phyloP scores from a whole-genome alignment of 257 asterid genomes.

The Solanum raphanifolium region DNA sequence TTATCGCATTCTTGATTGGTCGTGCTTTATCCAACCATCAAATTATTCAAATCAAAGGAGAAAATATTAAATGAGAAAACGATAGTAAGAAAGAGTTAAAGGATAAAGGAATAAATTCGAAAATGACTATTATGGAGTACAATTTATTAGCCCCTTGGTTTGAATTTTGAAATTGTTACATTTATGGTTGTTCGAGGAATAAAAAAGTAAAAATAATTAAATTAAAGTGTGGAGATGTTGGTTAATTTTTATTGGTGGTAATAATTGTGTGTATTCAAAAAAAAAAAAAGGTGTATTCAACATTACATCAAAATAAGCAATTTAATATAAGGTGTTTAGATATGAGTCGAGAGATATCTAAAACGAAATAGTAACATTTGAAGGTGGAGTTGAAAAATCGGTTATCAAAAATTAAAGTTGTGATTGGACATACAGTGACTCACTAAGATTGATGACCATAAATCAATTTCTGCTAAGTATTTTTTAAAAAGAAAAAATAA shows the following conservation, averaged over 20 bases:
- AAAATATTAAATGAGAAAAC: background rate
- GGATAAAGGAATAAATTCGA: background rate
- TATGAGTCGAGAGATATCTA: too few species aligned
- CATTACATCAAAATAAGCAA: background rate
- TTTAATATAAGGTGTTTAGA: background rate
- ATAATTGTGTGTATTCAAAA: background rate
- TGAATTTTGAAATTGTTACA: background rate
- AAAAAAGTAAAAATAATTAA: background rate
- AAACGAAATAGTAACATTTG: background rate
- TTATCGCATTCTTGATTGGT: background rate
- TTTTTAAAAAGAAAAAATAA: background rate
- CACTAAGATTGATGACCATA: background rate
- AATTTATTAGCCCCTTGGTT: background rate
- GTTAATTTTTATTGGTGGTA: background rate
- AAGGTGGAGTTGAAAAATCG: background rate
- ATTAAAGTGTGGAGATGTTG: background rate
- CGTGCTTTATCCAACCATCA: background rate
- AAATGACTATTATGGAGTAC: background rate
- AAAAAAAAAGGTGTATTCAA: background rate
- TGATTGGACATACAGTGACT: background rate
- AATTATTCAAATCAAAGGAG: background rate
- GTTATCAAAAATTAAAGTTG: background rate
- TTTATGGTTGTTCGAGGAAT: background rate
- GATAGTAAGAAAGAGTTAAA: background rate
- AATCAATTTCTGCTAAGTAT: background rate